Percentiles rank a stretch among this genome's conserved stretches.
These are phyloP conservation scores for Akanthomyces uredinophilus DNA, from an alignment of 2,329 filamentous ascomycete species.

Conservation along the genomic window DNA sequence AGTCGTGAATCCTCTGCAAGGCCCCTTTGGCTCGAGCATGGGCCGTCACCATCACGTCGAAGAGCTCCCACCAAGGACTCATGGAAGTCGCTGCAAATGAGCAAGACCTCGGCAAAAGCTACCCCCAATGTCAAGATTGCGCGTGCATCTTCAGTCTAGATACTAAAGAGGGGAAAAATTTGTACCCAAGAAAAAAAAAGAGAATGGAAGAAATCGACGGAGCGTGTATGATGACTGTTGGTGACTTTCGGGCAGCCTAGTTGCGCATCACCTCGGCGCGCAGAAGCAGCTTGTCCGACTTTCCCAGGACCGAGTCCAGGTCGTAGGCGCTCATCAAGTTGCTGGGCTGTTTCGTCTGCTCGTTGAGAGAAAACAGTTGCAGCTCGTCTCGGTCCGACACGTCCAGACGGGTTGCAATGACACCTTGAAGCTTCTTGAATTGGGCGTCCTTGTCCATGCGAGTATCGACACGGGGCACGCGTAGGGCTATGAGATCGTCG, in stretches of 20 bases:
- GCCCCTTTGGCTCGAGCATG: background rate
- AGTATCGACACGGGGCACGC: slow-evolving; percentile 56
- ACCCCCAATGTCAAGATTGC: background rate
- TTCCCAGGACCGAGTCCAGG: slow-evolving; percentile 70
- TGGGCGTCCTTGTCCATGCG: slow-evolving; percentile 54
- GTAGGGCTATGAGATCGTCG: slow-evolving; percentile 85
- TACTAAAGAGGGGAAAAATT: background rate
- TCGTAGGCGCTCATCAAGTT: slow-evolving; percentile 75
- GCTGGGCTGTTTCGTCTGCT: slow-evolving; percentile 68
- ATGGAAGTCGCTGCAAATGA: background rate
- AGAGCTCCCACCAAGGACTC: background rate
- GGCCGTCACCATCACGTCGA: background rate
- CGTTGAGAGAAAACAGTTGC: slow-evolving; percentile 80
- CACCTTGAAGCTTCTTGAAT: slow-evolving; percentile 73
- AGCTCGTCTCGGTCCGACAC: slow-evolving; percentile 64
- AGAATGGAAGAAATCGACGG: background rate
- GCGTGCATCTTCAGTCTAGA: background rate
- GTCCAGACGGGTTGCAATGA: slow-evolving; percentile 79
- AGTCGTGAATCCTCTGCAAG: background rate
- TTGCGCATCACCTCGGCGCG: slow-evolving; percentile 49
- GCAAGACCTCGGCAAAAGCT: background rate
- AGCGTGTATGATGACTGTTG: background rate
- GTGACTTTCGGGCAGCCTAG: background rate
- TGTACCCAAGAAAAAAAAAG: slow-evolving; percentile 15
- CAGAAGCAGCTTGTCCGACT: slow-evolving; percentile 83